Evolutionary conservation across 192 early-diverging fungal genomes (phyloP).

Genomic region (Linnemannia exigua): DNA sequence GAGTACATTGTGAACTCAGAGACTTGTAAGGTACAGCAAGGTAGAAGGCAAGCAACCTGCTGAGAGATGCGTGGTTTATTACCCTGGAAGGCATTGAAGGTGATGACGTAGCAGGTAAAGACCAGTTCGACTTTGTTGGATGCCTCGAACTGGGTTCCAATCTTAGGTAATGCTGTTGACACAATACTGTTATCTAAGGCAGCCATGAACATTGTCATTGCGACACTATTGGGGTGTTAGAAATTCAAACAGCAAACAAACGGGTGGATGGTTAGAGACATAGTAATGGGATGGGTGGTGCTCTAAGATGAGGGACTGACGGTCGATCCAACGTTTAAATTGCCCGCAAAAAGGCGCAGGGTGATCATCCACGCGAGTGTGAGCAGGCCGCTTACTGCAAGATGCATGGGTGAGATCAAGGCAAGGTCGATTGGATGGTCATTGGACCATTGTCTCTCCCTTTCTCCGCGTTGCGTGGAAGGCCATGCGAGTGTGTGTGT

Average conservation of each 20-base stretch:
- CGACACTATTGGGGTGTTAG: constrained; percentile 22
- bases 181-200: constrained; percentile 75
- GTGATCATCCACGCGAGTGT: background rate
- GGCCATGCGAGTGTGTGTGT: background rate
- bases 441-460: too few relatives aligned
- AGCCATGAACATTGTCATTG: constrained; percentile 71
- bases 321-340: background rate
- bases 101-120: constrained; percentile 55
- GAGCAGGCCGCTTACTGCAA: too few relatives aligned
- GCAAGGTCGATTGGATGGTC: too few relatives aligned
- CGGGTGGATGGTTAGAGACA: background rate
- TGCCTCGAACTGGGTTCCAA: constrained; percentile 54
- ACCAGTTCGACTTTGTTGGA: constrained; percentile 53
- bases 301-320: background rate
- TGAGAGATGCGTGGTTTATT: background rate
- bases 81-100: constrained; percentile 56
- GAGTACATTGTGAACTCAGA: background rate
- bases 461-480: too few relatives aligned
- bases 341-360: background rate
- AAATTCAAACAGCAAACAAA: too few relatives aligned
- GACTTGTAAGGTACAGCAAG: background rate
- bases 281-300: background rate
- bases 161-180: constrained; percentile 70
- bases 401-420: too few relatives aligned
- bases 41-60: background rate